These are phyloP conservation scores for Phytophthora capsici DNA, from an alignment of 352 stramenopile species.

Conservation along the genomic window DNA sequence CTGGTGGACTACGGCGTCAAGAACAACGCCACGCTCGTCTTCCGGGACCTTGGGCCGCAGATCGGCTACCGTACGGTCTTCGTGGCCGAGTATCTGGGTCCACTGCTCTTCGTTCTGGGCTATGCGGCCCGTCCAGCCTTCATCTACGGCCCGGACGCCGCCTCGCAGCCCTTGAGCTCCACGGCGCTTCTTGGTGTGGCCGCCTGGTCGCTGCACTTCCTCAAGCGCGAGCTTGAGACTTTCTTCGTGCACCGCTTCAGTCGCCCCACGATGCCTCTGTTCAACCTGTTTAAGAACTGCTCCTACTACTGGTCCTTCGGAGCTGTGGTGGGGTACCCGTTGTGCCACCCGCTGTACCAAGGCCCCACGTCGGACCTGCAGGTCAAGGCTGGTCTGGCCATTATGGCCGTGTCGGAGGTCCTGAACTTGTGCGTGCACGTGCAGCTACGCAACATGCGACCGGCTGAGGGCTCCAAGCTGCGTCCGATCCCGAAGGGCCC, in stretches of 20 bases:
- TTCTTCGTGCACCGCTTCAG: slow-evolving; percentile 92
- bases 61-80: slow-evolving; percentile 92
- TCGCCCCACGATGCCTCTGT: slow-evolving; percentile 86
- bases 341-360: slow-evolving; percentile 81
- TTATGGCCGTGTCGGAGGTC: slow-evolving; percentile 80
- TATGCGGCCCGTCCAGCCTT: slow-evolving; percentile 74
- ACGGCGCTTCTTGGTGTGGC: slow-evolving; percentile 64
- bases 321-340: slow-evolving; percentile 81
- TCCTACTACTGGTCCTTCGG: slow-evolving; percentile 90
- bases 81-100: slow-evolving; percentile 85
- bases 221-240: slow-evolving; percentile 89
- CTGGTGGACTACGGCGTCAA: slow-evolving; percentile 66
- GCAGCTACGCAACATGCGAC: slow-evolving; percentile 82
- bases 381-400: slow-evolving; percentile 57
- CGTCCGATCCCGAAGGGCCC: slow-evolving; percentile 72
- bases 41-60: slow-evolving; percentile 87
- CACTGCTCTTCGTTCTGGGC: slow-evolving; percentile 84
- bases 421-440: slow-evolving; percentile 89
- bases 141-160: slow-evolving; percentile 68
- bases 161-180: slow-evolving; percentile 41
- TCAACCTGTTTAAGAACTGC: slow-evolving; percentile 93
- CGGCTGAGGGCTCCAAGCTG: slow-evolving; percentile 75
- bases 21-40: slow-evolving; percentile 55
- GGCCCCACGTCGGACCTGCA: slow-evolving; percentile 57
- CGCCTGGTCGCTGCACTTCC: slow-evolving; percentile 83